These are phyloP conservation scores for Drechslerella coelobrocha DNA, from an alignment of 2,329 filamentous ascomycete genomes.

Conservation along the genomic window DNA sequence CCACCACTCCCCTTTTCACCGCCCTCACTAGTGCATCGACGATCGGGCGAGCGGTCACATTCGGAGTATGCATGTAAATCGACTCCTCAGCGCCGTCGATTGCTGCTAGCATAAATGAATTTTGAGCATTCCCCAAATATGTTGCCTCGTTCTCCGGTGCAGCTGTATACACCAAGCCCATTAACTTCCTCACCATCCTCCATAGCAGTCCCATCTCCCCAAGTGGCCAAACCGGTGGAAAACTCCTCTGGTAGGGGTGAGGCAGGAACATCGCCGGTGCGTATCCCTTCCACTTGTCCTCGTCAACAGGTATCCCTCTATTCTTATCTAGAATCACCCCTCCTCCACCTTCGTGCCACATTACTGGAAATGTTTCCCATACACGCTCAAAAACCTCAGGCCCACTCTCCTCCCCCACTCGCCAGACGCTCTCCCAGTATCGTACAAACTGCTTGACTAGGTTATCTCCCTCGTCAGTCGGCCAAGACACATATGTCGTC, in stretches of 20 bases:
- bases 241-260: constrained; percentile 73
- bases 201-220: constrained; percentile 24
- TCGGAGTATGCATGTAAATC: constrained; percentile 78
- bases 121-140: constrained; percentile 68
- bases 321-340: constrained; percentile 27
- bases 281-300: constrained; percentile 3
- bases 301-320: constrained; percentile 9
- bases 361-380: constrained; percentile 28
- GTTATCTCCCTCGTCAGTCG: constrained; percentile 61
- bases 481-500: constrained; percentile 63
- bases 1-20: constrained; percentile 70
- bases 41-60: constrained; percentile 73
- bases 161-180: constrained; percentile 20
- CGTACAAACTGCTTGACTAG: constrained; percentile 68
- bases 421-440: constrained; percentile 77
- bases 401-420: constrained; percentile 53
- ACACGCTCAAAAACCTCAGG: constrained; percentile 21
- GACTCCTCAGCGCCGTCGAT: constrained; percentile 66
- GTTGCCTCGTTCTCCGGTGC: constrained; percentile 22
- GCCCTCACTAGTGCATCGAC: constrained; percentile 69
- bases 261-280: constrained; percentile 71
- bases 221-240: constrained; percentile 65
- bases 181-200: constrained; percentile 23
- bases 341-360: constrained; percentile 31
- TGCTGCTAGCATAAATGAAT: constrained; percentile 68